Evolutionary conservation across 805 yeast genomes (phyloP).

Genomic region (Clavispora vitiphila): DNA sequence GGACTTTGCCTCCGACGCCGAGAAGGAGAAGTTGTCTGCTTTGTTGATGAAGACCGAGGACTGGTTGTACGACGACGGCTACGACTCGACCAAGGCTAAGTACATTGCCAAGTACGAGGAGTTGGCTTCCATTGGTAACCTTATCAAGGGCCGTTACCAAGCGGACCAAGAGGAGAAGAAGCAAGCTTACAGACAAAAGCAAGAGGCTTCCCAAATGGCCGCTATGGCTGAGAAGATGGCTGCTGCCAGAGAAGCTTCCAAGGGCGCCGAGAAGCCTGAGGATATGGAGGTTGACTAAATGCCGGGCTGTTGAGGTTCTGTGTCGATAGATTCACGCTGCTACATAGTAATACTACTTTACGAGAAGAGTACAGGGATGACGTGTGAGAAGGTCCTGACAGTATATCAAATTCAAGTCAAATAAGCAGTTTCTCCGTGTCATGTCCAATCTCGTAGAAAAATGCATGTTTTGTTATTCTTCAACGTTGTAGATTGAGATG

Average conservation of each 20-base stretch:
- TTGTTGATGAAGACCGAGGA: conserved; percentile 86
- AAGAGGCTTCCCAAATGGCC: conserved; percentile 80
- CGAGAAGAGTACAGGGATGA: neutral
- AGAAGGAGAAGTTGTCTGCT: conserved; percentile 71
- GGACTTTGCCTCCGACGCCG: conserved; percentile 84
- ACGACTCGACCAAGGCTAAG: conserved; percentile 92
- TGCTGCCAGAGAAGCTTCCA: conserved; percentile 63
- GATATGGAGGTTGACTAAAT: conserved; percentile 19
- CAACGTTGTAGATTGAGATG: too few species aligned
- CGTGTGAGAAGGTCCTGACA: too few species aligned
- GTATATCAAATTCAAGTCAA: too few species aligned
- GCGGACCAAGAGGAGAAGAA: conserved; percentile 94
- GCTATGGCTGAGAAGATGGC: conserved; percentile 80
- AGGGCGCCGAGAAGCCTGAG: conserved; percentile 17
- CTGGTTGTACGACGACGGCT: conserved; percentile 97
- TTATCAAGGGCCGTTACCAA: conserved; percentile 91
- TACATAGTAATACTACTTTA: neutral
- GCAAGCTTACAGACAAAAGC: conserved; percentile 80
- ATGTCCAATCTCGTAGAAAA: too few species aligned
- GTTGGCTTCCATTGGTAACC: conserved; percentile 88
- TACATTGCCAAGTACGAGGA: conserved; percentile 98
- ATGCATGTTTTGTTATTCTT: too few species aligned
- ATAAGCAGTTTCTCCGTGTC: too few species aligned
- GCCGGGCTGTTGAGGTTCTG: neutral
- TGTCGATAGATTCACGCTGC: neutral